Percentiles rank a stretch among this genome's conserved stretches.
Evolutionary conservation across 805 yeast species (phyloP).

Genomic region (Starmerella sp.): DNA sequence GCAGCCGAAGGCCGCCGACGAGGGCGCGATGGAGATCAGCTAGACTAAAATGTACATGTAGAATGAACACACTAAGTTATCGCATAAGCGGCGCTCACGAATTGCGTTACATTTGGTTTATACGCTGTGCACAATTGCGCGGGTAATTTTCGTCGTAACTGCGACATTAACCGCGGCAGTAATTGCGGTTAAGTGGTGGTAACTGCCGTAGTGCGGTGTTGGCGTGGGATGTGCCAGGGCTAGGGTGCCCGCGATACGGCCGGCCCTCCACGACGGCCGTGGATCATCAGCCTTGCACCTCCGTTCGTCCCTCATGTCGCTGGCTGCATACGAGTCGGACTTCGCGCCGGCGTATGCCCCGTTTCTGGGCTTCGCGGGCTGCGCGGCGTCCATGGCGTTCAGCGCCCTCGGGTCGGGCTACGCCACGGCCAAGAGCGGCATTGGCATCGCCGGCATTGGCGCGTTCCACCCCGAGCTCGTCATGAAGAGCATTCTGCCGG

Average conservation of each 20-base stretch:
- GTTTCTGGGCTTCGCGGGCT: conserved; percentile 91
- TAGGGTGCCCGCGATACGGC: neutral
- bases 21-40: conserved; percentile 11
- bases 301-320: conserved; percentile 5
- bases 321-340: conserved; percentile 33
- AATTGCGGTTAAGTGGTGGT: too few species aligned
- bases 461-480: conserved; percentile 93
- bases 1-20: neutral
- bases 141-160: too few species aligned
- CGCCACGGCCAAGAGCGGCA: conserved; percentile 96
- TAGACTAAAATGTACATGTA: conserved; percentile 17
- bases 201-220: too few species aligned
- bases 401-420: conserved; percentile 97
- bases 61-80: too few species aligned
- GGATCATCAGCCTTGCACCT: neutral
- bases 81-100: too few species aligned
- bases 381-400: conserved; percentile 82
- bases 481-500: conserved; percentile 86
- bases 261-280: neutral
- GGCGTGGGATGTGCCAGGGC: too few species aligned
- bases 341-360: conserved; percentile 90
- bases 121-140: too few species aligned
- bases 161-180: too few species aligned
- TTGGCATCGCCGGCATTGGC: conserved; percentile 97
- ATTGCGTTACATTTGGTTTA: too few species aligned